A percentile compares a stretch with the other conserved stretches of the same genome.
phyloP scores from a whole-genome alignment of 1,284 basidiomycete species.

The Testicularia cyperi region DNA sequence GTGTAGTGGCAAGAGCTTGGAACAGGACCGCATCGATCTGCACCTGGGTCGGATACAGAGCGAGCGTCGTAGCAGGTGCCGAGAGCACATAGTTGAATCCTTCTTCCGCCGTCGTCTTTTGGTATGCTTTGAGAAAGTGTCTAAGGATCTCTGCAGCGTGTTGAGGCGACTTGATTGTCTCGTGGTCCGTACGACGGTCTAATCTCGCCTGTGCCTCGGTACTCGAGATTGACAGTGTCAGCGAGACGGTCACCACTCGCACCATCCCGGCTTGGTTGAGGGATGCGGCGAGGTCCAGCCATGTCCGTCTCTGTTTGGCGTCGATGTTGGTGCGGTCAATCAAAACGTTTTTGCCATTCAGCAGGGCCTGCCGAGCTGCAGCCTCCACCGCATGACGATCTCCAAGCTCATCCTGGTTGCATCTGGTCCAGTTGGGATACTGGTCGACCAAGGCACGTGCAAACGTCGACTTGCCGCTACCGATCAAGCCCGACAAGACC shows the following conservation, averaged over 20 bases:
- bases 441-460: conserved; percentile 23
- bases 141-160: conserved; percentile 20
- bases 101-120: conserved; percentile 20
- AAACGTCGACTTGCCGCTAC: conserved; percentile 35
- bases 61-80: conserved; percentile 14
- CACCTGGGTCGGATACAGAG: conserved; percentile 5
- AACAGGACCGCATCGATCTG: conserved; percentile 14
- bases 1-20: too few relatives aligned
- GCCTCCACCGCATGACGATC: conserved; percentile 20
- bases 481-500: conserved; percentile 11
- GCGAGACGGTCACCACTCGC: conserved; percentile 14
- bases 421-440: conserved; percentile 25
- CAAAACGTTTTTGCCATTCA: conserved; percentile 15
- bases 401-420: conserved; percentile 37
- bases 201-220: conserved; percentile 12
- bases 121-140: conserved; percentile 22
- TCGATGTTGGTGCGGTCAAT: conserved; percentile 43
- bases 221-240: conserved; percentile 27
- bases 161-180: conserved; percentile 26
- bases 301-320: conserved; percentile 26
- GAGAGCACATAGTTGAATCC: conserved; percentile 23
- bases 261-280: background rate
- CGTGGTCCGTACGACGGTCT: conserved; percentile 15
- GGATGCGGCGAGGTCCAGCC: conserved; percentile 26
- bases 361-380: conserved; percentile 13